These are phyloP conservation scores for Baorangia bicolor DNA, from an alignment of 768 basidiomycete genomes.

Conservation along the genomic window DNA sequence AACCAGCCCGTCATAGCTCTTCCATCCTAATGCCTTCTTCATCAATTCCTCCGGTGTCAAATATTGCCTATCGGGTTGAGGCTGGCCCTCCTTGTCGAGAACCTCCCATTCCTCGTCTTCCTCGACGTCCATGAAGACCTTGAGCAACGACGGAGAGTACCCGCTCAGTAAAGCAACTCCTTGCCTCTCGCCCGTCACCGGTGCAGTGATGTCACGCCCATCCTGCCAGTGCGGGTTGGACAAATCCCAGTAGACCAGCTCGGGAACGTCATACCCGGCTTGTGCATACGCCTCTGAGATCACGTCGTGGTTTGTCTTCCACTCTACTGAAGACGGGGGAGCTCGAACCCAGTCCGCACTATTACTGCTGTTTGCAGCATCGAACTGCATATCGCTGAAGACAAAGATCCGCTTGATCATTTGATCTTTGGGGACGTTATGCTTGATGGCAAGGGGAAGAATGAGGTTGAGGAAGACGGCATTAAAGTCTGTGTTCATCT, in stretches of 20 bases:
- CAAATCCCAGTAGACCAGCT: slow-evolving; percentile 76
- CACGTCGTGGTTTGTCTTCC: slow-evolving; percentile 63
- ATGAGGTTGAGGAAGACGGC: slow-evolving; percentile 63
- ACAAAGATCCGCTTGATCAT: slow-evolving; percentile 78
- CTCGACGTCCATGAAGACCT: slow-evolving; percentile 64
- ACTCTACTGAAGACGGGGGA: slow-evolving; percentile 23
- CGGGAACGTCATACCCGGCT: slow-evolving; percentile 70
- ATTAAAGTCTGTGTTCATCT: slow-evolving; percentile 59
- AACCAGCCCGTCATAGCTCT: slow-evolving; percentile 52
- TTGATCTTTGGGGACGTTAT: slow-evolving; percentile 59
- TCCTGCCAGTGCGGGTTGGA: slow-evolving; percentile 17
- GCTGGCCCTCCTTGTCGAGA: slow-evolving; percentile 29
- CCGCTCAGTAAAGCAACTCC: slow-evolving; percentile 73
- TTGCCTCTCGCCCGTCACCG: slow-evolving; percentile 50
- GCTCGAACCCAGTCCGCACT: no score
- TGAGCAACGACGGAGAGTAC: slow-evolving; percentile 67
- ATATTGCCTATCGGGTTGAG: slow-evolving; percentile 26
- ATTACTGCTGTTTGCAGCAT: slow-evolving; percentile 22
- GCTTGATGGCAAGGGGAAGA: slow-evolving; percentile 55
- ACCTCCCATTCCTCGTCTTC: slow-evolving; percentile 40
- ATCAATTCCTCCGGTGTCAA: slow-evolving; percentile 45
- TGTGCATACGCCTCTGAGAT: slow-evolving; percentile 53
- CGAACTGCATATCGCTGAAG: slow-evolving; percentile 82
- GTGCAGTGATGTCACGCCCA: slow-evolving; percentile 34
- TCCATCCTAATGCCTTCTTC: slow-evolving; percentile 46